Conservation (phyloP, 2,329 filamentous ascomycete genomes). For the Lasiodiplodia sp. region DNA sequence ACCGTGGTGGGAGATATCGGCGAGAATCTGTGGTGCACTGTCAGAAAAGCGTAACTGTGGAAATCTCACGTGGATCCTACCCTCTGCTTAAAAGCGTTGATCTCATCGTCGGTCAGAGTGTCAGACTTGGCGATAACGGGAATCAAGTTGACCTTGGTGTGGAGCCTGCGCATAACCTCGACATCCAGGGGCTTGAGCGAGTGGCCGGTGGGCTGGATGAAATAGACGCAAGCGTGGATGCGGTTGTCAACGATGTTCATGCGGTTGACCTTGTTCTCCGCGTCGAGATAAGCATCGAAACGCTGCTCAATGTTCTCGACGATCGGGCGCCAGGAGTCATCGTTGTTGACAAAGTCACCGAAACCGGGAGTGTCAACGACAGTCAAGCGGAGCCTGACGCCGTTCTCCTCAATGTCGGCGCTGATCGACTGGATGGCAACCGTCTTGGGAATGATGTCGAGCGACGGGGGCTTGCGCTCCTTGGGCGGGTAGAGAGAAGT, state of each 20-base stretch:
- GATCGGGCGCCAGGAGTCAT: slow-evolving; percentile 98
- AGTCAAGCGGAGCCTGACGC: slow-evolving; percentile 92
- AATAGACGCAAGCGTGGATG: slow-evolving; percentile 98
- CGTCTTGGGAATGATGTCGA: slow-evolving; percentile 96
- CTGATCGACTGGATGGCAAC: slow-evolving; percentile 63
- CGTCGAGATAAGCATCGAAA: slow-evolving; percentile 97
- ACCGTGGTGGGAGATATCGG: slow-evolving; percentile 95
- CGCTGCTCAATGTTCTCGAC: slow-evolving; percentile 99
- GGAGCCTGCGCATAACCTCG: slow-evolving; percentile 98
- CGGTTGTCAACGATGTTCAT: slow-evolving; percentile 99
- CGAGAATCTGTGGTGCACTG: slow-evolving; percentile 76
- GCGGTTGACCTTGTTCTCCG: slow-evolving; percentile 99
- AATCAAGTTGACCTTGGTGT: slow-evolving; percentile 99
- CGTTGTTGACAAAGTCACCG: slow-evolving; percentile 99
- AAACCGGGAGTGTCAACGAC: slow-evolving; percentile 98
- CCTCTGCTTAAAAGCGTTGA: slow-evolving; percentile 91
- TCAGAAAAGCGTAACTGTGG: neutral
- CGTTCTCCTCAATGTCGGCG: slow-evolving; percentile 89
- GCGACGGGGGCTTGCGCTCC: slow-evolving; percentile 96
- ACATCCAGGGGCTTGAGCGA: slow-evolving; percentile 98
- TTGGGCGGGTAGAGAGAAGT: slow-evolving; percentile 98
- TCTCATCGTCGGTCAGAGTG: slow-evolving; percentile 96
- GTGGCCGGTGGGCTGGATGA: slow-evolving; percentile 98
- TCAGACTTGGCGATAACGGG: slow-evolving; percentile 99
- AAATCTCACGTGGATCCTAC: slow-evolving; percentile 64